Evolutionary conservation across 2,329 filamentous ascomycete genomes (phyloP), one percentile per base, ranked within the genome.

Genomic region (Hysterium pulicare): DNA sequence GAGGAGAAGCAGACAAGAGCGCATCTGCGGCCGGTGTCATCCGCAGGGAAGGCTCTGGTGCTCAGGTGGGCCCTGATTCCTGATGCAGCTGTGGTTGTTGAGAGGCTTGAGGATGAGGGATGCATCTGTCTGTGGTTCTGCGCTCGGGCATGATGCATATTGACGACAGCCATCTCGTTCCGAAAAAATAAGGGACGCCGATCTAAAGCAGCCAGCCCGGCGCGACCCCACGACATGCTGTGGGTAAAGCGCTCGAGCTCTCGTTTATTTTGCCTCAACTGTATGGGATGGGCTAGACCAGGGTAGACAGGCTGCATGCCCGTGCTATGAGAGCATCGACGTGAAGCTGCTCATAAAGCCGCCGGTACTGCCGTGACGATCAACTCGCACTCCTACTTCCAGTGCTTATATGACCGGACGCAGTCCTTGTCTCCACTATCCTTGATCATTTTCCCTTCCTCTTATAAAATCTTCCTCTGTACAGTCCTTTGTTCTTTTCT

Each of bases 161-260:
- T 62, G 62, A 62, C 60, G 59, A 55, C 46, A 49, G 52, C 41
- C 30, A 41, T 48, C 48, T 42, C 42, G 46, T 49, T 53, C 56
- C 54, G 50, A 50, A 56, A 30, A 46, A 57, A 59, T 63, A 54
- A 54, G 52, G 58, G 55, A 56, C 60, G 57, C 53, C 50, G 46
- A 59, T 61, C 59, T 50, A n/a, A 21, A 21, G 28, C 21, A 41
- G 16, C 5, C 9, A 33, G 38, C 8, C 32, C 38, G 28, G 38
- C 30, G 51, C 53, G 57, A 66, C 62, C 63, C 63, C 63, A 66
- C 63, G 62, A 53, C 55, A 48, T 11, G 51, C 54, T 58, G 59
- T 59, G 55, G 53, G 55, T 51, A 50, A 54, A 54, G 40, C 33
- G 54, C 50, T 53, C 22, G 24, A 38, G 37, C 37, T 33, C 19